Conservation (phyloP, 306 rosid genomes). For the Vigna mungo region DNA sequence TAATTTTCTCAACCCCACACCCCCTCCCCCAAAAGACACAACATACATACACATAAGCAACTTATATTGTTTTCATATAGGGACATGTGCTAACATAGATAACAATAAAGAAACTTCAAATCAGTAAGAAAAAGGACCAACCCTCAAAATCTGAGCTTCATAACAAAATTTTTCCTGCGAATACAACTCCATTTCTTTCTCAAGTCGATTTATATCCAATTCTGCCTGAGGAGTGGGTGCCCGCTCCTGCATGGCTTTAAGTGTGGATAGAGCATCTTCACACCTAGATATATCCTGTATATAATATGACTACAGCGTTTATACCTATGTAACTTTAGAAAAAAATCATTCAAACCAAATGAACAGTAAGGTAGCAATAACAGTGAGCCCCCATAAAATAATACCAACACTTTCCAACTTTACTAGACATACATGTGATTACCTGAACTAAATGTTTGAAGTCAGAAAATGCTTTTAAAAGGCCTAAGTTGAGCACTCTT, state of each 20-base stretch:
- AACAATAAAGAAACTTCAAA: conserved; percentile 33
- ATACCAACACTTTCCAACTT: conserved; percentile 28
- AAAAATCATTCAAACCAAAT: conserved; percentile 31
- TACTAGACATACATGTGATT: conserved; percentile 37
- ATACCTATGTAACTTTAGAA: conserved; percentile 29
- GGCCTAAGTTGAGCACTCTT: conserved; percentile 94
- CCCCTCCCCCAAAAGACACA: background rate
- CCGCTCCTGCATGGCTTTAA: conserved; percentile 76
- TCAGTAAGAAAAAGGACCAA: conserved; percentile 37
- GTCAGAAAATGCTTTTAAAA: conserved; percentile 94
- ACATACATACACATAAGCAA: conserved; percentile 6
- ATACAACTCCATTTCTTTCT: conserved; percentile 84
- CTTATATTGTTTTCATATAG: background rate
- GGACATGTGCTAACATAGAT: background rate
- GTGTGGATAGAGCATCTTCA: conserved; percentile 88
- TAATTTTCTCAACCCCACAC: background rate
- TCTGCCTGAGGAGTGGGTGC: conserved; percentile 68
- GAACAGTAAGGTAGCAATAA: conserved; percentile 20
- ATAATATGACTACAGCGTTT: conserved; percentile 27
- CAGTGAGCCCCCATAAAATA: conserved; percentile 31
- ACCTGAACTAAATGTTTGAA: conserved; percentile 98
- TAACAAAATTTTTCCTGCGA: conserved; percentile 88
- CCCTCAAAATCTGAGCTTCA: conserved; percentile 97
- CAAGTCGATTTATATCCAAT: conserved; percentile 79
- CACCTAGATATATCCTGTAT: conserved; percentile 85